These are phyloP conservation scores for Phellinidium pouzarii DNA, from an alignment of 1,284 basidiomycete species.

Conservation along the genomic window DNA sequence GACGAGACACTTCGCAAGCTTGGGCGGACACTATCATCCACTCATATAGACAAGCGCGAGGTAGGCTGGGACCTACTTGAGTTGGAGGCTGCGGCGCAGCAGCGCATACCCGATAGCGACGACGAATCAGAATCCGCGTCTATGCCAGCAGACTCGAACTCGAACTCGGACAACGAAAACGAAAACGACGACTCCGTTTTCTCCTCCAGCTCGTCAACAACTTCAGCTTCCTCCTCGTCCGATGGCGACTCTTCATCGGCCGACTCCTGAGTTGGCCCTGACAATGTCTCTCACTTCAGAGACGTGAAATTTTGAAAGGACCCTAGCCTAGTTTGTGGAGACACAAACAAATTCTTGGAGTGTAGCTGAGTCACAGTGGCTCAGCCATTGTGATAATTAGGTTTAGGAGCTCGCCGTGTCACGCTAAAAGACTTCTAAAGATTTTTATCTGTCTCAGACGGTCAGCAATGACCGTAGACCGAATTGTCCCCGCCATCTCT, in stretches of 20 bases:
- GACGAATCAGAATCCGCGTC: conserved; percentile 36
- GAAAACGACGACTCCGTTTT: conserved; percentile 1
- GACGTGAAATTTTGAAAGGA: background rate
- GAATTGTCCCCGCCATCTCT: no score
- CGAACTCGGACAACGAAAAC: conserved; percentile 3
- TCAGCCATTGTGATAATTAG: no score
- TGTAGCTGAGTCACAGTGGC: no score
- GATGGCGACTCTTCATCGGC: background rate
- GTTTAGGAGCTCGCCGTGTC: no score
- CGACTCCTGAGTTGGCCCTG: background rate
- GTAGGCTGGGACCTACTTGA: conserved; percentile 66
- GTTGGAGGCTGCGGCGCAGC: conserved; percentile 50
- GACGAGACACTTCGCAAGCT: conserved; percentile 46
- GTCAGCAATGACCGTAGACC: no score
- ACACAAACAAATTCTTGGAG: no score
- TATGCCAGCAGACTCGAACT: background rate
- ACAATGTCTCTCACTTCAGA: background rate
- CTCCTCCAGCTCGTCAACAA: conserved; percentile 3
- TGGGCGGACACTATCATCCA: conserved; percentile 34
- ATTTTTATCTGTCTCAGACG: no score
- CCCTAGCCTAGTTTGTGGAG: no score
- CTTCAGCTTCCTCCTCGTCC: conserved; percentile 1
- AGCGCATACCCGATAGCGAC: conserved; percentile 49
- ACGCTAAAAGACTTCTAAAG: no score
- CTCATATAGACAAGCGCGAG: conserved; percentile 42